Evolutionary conservation across 2,329 filamentous ascomycete species (phyloP).

Genomic region (Hypoxylon sp.): DNA sequence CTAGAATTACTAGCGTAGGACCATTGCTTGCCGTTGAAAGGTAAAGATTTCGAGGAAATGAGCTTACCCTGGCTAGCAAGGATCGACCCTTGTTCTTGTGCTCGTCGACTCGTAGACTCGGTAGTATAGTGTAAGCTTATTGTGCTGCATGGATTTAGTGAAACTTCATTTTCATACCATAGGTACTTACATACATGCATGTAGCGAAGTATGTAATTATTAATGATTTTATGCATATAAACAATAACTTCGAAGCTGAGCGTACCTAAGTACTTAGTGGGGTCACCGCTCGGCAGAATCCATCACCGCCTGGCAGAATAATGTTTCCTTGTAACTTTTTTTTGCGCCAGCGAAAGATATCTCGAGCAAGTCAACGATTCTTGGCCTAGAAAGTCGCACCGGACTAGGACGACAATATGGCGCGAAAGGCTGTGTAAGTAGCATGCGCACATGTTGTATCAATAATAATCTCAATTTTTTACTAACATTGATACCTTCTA

Average conservation of each 20-base stretch:
- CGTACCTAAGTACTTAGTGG: slow-evolving; percentile 23
- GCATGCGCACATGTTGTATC: not conserved
- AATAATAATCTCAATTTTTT: not conserved
- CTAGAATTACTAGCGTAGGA: slow-evolving; percentile 10
- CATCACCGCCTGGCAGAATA: slow-evolving; percentile 42
- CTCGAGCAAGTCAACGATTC: slow-evolving; percentile 11
- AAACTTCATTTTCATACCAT: not conserved
- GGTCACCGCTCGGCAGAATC: slow-evolving; percentile 43
- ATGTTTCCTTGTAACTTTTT: slow-evolving; percentile 38
- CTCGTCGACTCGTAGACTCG: not conserved
- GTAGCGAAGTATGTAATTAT: not conserved
- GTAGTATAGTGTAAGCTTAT: not conserved
- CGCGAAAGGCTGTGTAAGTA: slow-evolving; percentile 53
- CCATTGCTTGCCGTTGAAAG: slow-evolving; percentile 10
- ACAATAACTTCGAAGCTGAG: not conserved
- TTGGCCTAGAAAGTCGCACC: slow-evolving; percentile 11
- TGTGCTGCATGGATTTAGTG: not conserved
- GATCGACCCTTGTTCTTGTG: not conserved
- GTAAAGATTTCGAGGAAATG: not conserved
- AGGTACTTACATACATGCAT: not conserved
- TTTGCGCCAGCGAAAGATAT: slow-evolving; percentile 22
- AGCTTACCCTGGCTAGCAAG: not conserved
- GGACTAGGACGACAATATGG: slow-evolving; percentile 46
- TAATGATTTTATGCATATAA: no score
- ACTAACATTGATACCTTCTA: slow-evolving; percentile 54